Evolutionary conservation across 345 rosid species (phyloP).

Genomic region (Eucalyptus regnans): DNA sequence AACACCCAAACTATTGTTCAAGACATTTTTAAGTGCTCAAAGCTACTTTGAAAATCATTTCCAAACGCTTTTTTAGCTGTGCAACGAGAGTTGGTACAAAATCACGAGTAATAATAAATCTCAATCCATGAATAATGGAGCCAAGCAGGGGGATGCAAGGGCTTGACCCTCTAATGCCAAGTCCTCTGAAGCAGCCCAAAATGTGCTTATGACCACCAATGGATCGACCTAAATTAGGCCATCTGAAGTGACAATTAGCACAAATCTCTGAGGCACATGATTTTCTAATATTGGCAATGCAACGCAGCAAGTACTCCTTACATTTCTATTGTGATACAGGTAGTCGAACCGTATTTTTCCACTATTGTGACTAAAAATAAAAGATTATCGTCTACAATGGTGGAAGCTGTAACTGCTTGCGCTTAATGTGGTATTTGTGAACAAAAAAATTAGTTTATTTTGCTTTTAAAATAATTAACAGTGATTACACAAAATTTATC

Average conservation of each 20-base stretch:
- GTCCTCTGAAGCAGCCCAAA: not conserved
- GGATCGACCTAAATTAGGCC: not conserved
- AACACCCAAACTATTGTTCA: not conserved
- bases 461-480: not conserved
- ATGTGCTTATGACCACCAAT: not conserved
- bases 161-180: not conserved
- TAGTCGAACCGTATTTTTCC: not conserved
- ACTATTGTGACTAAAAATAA: not conserved
- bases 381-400: not conserved
- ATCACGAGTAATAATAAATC: not conserved
- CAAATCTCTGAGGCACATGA: not conserved
- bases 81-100: not conserved
- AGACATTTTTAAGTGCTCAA: not conserved
- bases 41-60: not conserved
- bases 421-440: not conserved
- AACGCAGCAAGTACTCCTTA: not conserved
- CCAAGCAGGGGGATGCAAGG: not conserved
- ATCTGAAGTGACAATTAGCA: not conserved
- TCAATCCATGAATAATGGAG: not conserved
- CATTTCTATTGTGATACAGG: not conserved
- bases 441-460: not conserved
- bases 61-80: not conserved
- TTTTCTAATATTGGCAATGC: not conserved
- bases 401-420: not conserved
- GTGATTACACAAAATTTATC: not conserved